Percentiles rank a stretch among this genome's conserved stretches.
Conservation (phyloP, 345 rosid species). For the Eutrema japonicum region DNA sequence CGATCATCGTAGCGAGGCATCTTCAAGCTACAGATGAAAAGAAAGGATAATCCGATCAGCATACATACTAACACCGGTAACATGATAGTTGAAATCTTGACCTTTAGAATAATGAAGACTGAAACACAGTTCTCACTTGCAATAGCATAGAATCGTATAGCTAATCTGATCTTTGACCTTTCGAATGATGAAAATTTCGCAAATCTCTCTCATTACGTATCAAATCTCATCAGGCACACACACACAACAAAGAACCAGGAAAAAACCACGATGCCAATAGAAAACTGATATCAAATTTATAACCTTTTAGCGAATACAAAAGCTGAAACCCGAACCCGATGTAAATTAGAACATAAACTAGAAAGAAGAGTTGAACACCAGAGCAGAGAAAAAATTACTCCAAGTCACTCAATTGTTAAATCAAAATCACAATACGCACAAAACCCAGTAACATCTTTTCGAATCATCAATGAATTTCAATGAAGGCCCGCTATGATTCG, state of each 20-base stretch:
- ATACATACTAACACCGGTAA: no score
- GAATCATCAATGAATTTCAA: not conserved
- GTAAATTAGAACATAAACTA: not conserved
- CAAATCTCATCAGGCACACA: slow-evolving; percentile 7
- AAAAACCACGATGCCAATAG: not conserved
- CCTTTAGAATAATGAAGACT: not conserved
- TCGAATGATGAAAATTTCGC: not conserved
- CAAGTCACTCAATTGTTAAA: not conserved
- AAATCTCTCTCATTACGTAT: not conserved
- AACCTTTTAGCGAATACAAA: not conserved
- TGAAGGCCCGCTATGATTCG: not conserved
- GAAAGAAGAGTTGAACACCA: no score
- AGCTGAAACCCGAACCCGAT: not conserved
- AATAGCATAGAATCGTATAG: not conserved
- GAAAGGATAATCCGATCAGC: not conserved
- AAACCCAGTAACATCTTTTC: not conserved
- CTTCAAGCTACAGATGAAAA: slow-evolving; percentile 32
- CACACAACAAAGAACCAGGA: not conserved
- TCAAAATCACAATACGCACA: not conserved
- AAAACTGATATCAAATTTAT: not conserved
- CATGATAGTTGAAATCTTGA: not conserved
- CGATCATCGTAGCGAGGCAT: slow-evolving; percentile 60
- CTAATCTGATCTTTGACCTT: not conserved
- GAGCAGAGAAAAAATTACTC: not conserved
- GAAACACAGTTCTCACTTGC: not conserved